These are phyloP conservation scores for Gossypium davidsonii DNA, from an alignment of 441 rosid genomes.

Conservation along the genomic window DNA sequence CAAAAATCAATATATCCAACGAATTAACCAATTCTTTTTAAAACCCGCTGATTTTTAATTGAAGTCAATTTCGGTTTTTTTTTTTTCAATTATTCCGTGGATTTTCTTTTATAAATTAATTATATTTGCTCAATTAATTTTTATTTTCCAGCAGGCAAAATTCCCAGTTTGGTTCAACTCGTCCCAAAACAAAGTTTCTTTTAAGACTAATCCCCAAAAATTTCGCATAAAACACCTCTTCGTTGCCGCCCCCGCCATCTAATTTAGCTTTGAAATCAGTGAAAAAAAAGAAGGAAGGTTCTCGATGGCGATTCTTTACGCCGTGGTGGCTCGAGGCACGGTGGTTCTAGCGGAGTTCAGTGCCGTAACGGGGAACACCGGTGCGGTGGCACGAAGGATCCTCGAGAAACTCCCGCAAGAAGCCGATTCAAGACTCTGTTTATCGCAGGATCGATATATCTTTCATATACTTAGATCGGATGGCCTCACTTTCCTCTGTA, in stretches of 20 bases:
- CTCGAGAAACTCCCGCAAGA: slow-evolving; percentile 76
- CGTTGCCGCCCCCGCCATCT: neutral
- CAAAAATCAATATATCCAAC: too few species aligned
- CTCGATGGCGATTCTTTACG: slow-evolving; percentile 80
- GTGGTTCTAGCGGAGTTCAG: slow-evolving; percentile 89
- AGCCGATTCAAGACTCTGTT: slow-evolving; percentile 67
- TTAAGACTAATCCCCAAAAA: neutral
- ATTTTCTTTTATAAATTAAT: too few species aligned
- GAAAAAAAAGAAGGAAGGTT: neutral
- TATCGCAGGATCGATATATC: slow-evolving; percentile 86
- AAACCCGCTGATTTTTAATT: too few species aligned
- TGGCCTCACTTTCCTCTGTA: slow-evolving; percentile 79
- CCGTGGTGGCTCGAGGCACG: slow-evolving; percentile 84
- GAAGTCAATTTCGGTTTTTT: too few species aligned
- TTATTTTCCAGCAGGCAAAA: too few species aligned
- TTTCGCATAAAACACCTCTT: neutral
- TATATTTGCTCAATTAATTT: too few species aligned
- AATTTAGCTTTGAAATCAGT: neutral
- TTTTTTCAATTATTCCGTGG: too few species aligned
- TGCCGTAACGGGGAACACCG: slow-evolving; percentile 85
- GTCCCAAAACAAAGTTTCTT: neutral
- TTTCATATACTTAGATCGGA: slow-evolving; percentile 92
- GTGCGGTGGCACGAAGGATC: slow-evolving; percentile 78
- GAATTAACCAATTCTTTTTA: too few species aligned
- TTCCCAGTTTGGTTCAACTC: too few species aligned